Evolutionary conservation across 345 rosid genomes (phyloP).

Genomic region (Euclidium syriacum): DNA sequence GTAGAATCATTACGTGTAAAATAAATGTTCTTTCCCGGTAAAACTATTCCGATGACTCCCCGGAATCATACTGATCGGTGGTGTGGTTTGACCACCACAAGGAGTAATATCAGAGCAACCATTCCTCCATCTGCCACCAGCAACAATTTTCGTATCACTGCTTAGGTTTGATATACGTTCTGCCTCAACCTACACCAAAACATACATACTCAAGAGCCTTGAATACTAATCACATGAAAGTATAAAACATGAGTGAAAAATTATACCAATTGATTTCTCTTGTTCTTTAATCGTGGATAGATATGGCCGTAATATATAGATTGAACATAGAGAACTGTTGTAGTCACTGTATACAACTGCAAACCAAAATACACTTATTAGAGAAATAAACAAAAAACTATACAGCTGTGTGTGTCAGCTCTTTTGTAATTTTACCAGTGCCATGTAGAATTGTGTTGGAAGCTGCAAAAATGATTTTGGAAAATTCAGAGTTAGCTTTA

Average conservation of each 20-base stretch:
- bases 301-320: conserved; percentile 63
- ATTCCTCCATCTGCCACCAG: conserved; percentile 36
- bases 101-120: conserved; percentile 17
- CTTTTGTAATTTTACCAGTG: conserved; percentile 45
- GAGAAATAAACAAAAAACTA: neutral
- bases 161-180: conserved; percentile 29
- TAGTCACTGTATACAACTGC: conserved; percentile 66
- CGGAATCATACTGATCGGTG: conserved; percentile 58
- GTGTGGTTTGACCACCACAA: conserved; percentile 38
- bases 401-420: neutral
- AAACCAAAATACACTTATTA: neutral
- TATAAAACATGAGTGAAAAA: neutral
- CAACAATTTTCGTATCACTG: conserved; percentile 17
- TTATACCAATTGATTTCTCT: conserved; percentile 39
- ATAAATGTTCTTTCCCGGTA: conserved; percentile 52
- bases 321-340: conserved; percentile 48
- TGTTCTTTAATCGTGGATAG: conserved; percentile 43
- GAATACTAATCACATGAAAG: neutral
- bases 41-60: conserved; percentile 36
- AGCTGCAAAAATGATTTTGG: conserved; percentile 56
- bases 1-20: conserved; percentile 46
- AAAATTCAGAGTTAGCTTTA: conserved; percentile 14
- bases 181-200: conserved; percentile 33
- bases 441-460: conserved; percentile 81
- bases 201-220: conserved; percentile 8